phyloP scores from a whole-genome alignment of 2,329 filamentous ascomycete species.

The Leptographium lundbergii region DNA sequence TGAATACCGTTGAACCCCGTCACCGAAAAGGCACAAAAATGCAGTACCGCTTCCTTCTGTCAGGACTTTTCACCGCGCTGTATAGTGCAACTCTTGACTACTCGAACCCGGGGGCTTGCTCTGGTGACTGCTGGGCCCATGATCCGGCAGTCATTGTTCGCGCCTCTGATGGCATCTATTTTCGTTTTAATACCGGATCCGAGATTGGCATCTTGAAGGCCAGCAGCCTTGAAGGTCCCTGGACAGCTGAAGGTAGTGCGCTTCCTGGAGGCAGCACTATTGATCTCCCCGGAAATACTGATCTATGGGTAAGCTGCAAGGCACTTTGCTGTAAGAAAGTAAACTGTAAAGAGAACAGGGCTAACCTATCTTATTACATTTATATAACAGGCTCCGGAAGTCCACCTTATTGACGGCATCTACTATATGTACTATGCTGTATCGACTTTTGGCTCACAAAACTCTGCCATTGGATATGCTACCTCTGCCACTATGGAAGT shows the following conservation, averaged over 20 bases:
- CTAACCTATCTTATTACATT: background rate
- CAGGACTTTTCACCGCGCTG: background rate
- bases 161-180: slow-evolving; percentile 25
- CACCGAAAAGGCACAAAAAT: background rate
- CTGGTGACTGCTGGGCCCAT: slow-evolving; percentile 13
- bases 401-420: slow-evolving; percentile 37
- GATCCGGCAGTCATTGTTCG: slow-evolving; percentile 26
- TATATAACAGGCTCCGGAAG: slow-evolving; percentile 44
- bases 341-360: no score
- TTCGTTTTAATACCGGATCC: slow-evolving; percentile 29
- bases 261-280: slow-evolving; percentile 25
- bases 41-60: background rate
- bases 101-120: background rate
- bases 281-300: slow-evolving; percentile 22
- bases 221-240: slow-evolving; percentile 24
- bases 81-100: background rate
- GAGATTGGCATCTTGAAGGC: slow-evolving; percentile 26
- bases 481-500: slow-evolving; percentile 32
- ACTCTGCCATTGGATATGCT: slow-evolving; percentile 47
- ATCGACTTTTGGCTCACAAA: slow-evolving; percentile 46
- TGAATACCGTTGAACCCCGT: background rate
- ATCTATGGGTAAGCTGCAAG: slow-evolving; percentile 23
- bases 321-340: no score
- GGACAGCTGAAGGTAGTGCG: slow-evolving; percentile 26
- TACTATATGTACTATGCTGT: slow-evolving; percentile 58